phyloP scores from a whole-genome alignment of 2,329 filamentous ascomycete genomes.

The Colletotrichum tropicicola region DNA sequence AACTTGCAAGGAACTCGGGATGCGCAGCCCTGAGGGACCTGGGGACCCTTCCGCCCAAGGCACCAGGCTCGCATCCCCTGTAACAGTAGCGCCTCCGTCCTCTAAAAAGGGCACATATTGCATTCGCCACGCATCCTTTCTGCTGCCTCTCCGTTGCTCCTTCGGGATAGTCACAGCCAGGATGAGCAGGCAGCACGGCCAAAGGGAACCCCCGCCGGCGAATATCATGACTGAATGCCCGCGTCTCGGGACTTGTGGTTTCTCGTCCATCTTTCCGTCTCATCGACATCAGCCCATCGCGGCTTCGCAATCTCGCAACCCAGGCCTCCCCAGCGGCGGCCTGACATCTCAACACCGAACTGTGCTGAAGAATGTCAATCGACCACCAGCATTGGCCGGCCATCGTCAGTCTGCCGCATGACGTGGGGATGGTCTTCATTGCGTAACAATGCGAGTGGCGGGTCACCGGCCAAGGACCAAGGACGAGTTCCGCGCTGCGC shows the following conservation, averaged over 20 bases:
- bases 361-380: background rate
- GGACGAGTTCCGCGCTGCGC: conserved; percentile 6
- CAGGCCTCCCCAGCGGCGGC: conserved; percentile 12
- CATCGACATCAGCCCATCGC: conserved; percentile 4
- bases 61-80: conserved; percentile 13
- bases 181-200: background rate
- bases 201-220: background rate
- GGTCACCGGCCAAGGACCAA: conserved; percentile 4
- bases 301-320: conserved; percentile 4
- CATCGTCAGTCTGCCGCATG: conserved; percentile 16
- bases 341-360: background rate
- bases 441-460: conserved; percentile 27
- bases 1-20: too few relatives aligned
- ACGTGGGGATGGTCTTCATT: conserved; percentile 20
- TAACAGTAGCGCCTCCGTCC: background rate
- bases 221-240: conserved; percentile 4
- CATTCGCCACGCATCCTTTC: conserved; percentile 21
- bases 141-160: background rate
- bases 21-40: background rate
- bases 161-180: background rate
- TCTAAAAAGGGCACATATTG: background rate
- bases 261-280: conserved; percentile 6
- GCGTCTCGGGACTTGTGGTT: background rate
- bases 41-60: background rate
- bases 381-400: background rate